Base-by-base conservation (phyloP, 495 filamentous ascomycete genomes). In the Penicillium coffeae region DNA sequence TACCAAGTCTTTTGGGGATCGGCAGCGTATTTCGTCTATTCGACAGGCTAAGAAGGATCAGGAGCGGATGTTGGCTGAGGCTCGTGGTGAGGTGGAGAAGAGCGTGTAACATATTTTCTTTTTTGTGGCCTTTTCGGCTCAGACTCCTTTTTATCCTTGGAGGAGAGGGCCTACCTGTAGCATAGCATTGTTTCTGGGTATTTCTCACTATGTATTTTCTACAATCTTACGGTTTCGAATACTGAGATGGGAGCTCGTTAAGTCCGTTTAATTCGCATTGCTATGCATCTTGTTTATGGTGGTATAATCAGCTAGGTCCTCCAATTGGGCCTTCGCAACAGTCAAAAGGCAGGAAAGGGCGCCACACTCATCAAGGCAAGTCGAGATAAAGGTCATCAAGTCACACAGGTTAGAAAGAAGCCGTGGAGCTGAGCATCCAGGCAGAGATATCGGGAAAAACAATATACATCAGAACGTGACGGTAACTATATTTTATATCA, bases 31-130 rank as follows among this genome's bases (percentile, higher is more conserved):
- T 44, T 79, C 83, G 59, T 64, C 64, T 39, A 78, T 79, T 56
- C 75, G 77, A 48, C 76, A 79, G 57, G 70, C 69, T 54, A 86
- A 82, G 69, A 73, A 73, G 58, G 71, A 79, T 55, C 83, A 84
- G 50, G 77, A 81, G 60, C 73, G 74, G 63, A 82, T 76, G 74
- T 74, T 78, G 59, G 82, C 88, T 63, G 74, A 83, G 71, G 74
- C 73, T 21, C 60, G 71, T 46, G 73, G 71, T 46, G 72, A 74
- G 58, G 63, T 72, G 38, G 68, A 70, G 56, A 69, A 64, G 54
- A 42, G 60, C 55, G 30, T 58, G 30, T 73, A 60, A 64, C 46
- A 50, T 58, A 43, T 50, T 35, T 38, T 25, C 48, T 43, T 40
- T 39, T 39, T 21, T 47, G 12, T 21, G 38, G 19, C 25, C 25